Evolutionary conservation across 306 rosid genomes (phyloP).

Genomic region (Rubus parviflorus): DNA sequence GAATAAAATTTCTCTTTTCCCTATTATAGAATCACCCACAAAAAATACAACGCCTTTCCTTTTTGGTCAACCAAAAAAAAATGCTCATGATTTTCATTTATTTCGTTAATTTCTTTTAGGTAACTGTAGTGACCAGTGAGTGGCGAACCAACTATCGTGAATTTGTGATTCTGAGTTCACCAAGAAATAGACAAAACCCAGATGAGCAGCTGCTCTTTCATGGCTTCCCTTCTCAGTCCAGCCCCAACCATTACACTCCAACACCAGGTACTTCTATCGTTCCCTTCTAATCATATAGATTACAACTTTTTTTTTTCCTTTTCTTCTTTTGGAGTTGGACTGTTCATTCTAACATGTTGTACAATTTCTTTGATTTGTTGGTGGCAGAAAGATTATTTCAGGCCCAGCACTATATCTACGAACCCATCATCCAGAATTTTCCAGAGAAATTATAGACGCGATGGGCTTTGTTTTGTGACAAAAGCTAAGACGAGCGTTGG

Average conservation of each 20-base stretch:
- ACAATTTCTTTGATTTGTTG: neutral
- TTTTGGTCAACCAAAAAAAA: neutral
- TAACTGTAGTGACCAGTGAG: neutral
- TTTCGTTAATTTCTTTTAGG: neutral
- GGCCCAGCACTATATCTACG: constrained; percentile 13
- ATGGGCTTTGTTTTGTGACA: constrained; percentile 30
- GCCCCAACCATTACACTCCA: constrained; percentile 43
- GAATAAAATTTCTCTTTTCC: too few species aligned
- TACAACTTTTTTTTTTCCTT: neutral
- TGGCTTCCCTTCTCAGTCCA: constrained; percentile 65
- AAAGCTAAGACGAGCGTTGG: constrained; percentile 52
- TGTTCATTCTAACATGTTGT: neutral
- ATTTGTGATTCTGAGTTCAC: constrained; percentile 5
- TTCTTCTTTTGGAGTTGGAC: neutral
- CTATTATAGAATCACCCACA: neutral
- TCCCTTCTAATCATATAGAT: neutral
- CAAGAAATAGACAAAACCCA: constrained; percentile 16
- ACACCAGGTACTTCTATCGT: constrained; percentile 43
- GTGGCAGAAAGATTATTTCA: constrained; percentile 46
- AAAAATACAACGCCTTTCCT: neutral
- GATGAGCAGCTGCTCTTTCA: constrained; percentile 34
- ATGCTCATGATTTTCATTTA: neutral
- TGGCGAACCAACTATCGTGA: neutral
- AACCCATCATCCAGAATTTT: constrained; percentile 33
- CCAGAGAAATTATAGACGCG: constrained; percentile 37